phyloP scores from a whole-genome alignment of 352 stramenopile species.

The Globisporangium sylvaticum region DNA sequence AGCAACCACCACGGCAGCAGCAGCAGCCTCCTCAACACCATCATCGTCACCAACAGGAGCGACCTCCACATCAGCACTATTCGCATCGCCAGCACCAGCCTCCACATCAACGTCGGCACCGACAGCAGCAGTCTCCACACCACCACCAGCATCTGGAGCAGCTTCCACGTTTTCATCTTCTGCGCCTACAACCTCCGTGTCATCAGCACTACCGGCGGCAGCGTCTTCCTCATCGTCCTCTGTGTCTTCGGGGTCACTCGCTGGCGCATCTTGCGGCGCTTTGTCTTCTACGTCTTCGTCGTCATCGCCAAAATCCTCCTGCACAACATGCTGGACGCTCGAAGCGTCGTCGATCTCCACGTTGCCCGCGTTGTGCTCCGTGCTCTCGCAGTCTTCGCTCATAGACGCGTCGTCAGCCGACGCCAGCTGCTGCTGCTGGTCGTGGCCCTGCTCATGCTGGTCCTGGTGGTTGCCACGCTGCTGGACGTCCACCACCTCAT shows the following conservation, averaged over 20 bases:
- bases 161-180: not conserved
- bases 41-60: not conserved
- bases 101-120: not conserved
- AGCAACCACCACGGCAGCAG: not conserved
- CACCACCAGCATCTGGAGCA: not conserved
- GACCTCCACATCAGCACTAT: not conserved
- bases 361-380: not conserved
- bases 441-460: not conserved
- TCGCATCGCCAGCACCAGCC: not conserved
- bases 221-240: not conserved
- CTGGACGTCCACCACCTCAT: not conserved
- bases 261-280: not conserved
- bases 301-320: constrained; percentile 1
- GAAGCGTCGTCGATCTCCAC: constrained; percentile 3
- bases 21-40: not conserved
- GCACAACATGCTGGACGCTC: not conserved
- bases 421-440: not conserved
- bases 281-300: not conserved
- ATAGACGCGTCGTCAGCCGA: not conserved
- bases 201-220: not conserved
- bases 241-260: not conserved
- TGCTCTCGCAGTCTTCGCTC: not conserved
- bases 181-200: not conserved
- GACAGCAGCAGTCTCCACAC: not conserved
- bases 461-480: not conserved